Evolutionary conservation across 2,329 filamentous ascomycete genomes (phyloP), one percentile per base, ranked within the genome.

Genomic region (Cladophialophora carrionii): DNA sequence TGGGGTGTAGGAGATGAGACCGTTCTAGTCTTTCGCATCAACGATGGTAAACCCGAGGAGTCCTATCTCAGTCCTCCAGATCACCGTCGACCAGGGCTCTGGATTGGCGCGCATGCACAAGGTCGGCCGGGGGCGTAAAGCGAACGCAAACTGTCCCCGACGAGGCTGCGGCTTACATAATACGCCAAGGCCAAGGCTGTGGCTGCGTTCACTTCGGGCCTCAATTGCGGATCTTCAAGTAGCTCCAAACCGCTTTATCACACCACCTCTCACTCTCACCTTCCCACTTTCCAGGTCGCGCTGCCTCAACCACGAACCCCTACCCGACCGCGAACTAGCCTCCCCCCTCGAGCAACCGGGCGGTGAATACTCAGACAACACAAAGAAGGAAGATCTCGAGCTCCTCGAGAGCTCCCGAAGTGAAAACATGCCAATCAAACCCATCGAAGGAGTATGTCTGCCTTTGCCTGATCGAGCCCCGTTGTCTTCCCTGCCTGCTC

Each of bases 381-480:
- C 52, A 24, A 54, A 31, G 52, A 54, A 24, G n/a, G 58, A 43
- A 43, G 31, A 52, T 52, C 48, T 68, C 37, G 71, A 72, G 72
- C 72, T 71, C 57, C 29, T 14, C 51, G 37, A 57, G 64, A 68
- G 64, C 68, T 63, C 37, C 46, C 37, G 26, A 48, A 61, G 56
- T 48, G 69, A 51, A 74, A 75, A 73, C 74, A 80, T 80, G 78
- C 74, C 78, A 70, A 73, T 81, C 69, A 74, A 77, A 73, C 79
- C 79, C 64, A 81, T 81, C 70, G 79, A 78, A 72, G 79, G 79
- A 75, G 79, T 81, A 79, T 61, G 79, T 79, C 61, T n/a, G 6
- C 14, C 5, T n/a, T 14, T 43, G 37, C 17, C 37, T 17, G 37
- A 43, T n/a, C 8, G 37, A 43, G 37, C 17, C n/a, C 14, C 6